These are phyloP conservation scores for Perilla frutescens DNA, from an alignment of 257 asterid genomes.

Conservation along the genomic window DNA sequence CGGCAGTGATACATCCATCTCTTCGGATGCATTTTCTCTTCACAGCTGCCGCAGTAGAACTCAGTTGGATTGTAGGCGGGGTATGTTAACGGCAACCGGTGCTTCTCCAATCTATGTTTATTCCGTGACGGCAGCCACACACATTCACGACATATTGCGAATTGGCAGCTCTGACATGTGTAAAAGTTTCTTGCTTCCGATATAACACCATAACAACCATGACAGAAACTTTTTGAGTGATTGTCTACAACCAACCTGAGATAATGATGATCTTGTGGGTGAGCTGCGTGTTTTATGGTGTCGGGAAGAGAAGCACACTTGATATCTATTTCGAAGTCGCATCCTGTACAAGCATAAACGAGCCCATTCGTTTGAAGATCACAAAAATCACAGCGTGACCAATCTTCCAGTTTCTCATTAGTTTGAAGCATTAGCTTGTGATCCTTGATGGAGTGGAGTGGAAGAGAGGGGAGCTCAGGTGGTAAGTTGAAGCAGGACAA, in stretches of 20 bases:
- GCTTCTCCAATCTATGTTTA: not conserved
- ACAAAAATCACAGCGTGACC: not conserved
- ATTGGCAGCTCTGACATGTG: not conserved
- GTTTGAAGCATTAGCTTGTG: not conserved
- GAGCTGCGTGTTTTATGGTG: not conserved
- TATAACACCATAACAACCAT: not conserved
- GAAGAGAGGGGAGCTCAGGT: not conserved
- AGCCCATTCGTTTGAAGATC: not conserved
- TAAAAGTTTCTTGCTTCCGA: no score
- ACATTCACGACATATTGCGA: not conserved
- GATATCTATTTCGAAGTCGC: not conserved
- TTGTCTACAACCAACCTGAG: not conserved
- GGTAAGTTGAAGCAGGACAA: constrained; percentile 12
- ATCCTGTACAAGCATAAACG: not conserved
- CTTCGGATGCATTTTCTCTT: constrained; percentile 1
- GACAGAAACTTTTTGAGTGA: not conserved
- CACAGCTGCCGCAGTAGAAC: constrained; percentile 21
- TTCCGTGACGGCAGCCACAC: not conserved
- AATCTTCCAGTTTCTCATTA: not conserved
- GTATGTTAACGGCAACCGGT: not conserved
- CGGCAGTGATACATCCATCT: constrained; percentile 18
- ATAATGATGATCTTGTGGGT: not conserved
- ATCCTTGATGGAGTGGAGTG: not conserved
- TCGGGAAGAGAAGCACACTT: constrained; percentile 11
- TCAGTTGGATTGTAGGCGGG: constrained; percentile 14